phyloP scores from a whole-genome alignment of 75 land plant species.

The Pinus taeda region DNA sequence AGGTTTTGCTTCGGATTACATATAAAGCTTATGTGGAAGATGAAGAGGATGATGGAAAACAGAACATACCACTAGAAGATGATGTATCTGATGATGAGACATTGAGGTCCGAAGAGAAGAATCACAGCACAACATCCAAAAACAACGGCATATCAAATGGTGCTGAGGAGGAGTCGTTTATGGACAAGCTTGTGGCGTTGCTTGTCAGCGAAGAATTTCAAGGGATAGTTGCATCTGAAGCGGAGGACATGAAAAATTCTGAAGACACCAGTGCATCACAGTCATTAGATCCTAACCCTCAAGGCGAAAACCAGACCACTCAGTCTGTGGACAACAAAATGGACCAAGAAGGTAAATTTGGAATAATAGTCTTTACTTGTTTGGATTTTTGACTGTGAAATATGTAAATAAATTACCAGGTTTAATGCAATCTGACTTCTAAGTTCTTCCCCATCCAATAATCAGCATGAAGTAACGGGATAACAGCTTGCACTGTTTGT shows the following conservation, averaged over 20 bases:
- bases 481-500: too few relatives aligned
- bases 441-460: too few relatives aligned
- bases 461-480: too few relatives aligned
- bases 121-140: background rate
- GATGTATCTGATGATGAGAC: constrained; percentile 55
- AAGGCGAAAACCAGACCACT: constrained; percentile 8
- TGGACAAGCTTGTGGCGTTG: constrained; percentile 62
- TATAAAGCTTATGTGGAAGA: constrained; percentile 99
- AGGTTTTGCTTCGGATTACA: constrained; percentile 81
- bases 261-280: constrained; percentile 11
- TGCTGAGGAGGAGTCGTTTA: constrained; percentile 50
- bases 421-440: too few relatives aligned
- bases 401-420: too few relatives aligned
- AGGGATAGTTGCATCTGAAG: constrained; percentile 63
- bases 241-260: constrained; percentile 20
- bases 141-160: constrained; percentile 6
- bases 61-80: constrained; percentile 12
- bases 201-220: constrained; percentile 78
- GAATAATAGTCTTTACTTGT: too few relatives aligned
- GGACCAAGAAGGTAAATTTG: too few relatives aligned
- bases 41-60: constrained; percentile 76
- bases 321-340: background rate
- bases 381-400: too few relatives aligned
- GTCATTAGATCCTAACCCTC: constrained; percentile 1
- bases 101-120: constrained; percentile 31